Conservation (phyloP, 2,329 filamentous ascomycete species). For the Verticillium nubilum region DNA sequence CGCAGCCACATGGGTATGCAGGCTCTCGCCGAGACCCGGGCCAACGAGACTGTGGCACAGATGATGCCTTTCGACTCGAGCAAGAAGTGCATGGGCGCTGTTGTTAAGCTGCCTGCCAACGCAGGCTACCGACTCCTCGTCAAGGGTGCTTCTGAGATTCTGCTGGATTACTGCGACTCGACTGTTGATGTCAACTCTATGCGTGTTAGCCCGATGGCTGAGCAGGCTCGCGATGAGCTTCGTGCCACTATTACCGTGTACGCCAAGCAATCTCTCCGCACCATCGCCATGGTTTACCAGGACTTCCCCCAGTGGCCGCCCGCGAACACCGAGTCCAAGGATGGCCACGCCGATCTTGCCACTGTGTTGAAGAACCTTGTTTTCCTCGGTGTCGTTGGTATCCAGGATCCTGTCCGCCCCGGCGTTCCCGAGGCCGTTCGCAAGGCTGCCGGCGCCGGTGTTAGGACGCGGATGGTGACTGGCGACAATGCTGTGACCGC, state of each 20-base stretch:
- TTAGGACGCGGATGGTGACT: constrained; percentile 67
- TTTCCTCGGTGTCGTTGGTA: constrained; percentile 65
- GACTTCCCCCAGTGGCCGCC: constrained; percentile 69
- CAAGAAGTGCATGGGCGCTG: constrained; percentile 52
- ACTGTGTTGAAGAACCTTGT: constrained; percentile 58
- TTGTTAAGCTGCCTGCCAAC: constrained; percentile 39
- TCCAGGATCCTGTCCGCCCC: constrained; percentile 62
- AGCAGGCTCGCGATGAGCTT: constrained; percentile 41
- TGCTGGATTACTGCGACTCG: constrained; percentile 38
- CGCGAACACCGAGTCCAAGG: constrained; percentile 57
- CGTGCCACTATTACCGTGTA: constrained; percentile 52
- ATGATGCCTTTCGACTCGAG: constrained; percentile 49
- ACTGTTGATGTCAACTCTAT: constrained; percentile 34
- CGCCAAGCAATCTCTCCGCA: constrained; percentile 63
- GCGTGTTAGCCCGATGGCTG: constrained; percentile 47
- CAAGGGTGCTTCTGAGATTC: constrained; percentile 54
- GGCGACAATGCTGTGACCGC: constrained; percentile 62
- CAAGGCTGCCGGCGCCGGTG: constrained; percentile 59
- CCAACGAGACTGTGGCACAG: constrained; percentile 40
- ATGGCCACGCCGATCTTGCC: constrained; percentile 56
- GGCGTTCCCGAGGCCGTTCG: constrained; percentile 60
- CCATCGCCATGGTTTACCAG: constrained; percentile 68
- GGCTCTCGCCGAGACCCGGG: constrained; percentile 37
- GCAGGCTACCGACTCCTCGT: constrained; percentile 42
- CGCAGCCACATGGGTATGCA: constrained; percentile 44